Evolutionary conservation across 208 protist species (phyloP), one percentile per base, ranked within the genome.

Genomic region (Leishmania martiniquensis): DNA sequence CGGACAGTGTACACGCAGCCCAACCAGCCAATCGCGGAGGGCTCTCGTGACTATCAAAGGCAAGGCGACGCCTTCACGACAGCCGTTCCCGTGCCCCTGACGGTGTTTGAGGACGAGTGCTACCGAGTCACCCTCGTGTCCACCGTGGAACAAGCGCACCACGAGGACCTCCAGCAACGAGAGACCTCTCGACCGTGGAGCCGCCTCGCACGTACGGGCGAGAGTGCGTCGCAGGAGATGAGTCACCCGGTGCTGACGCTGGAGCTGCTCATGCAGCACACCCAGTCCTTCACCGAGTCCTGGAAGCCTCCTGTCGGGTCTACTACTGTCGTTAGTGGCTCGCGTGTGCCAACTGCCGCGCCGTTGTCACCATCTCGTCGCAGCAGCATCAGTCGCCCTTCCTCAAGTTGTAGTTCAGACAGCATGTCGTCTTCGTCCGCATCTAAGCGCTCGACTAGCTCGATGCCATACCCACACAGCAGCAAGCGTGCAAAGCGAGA

Each of bases 261-360:
- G 1, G 82, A 76, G 57, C 52, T 86, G 47, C 69, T 86, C 32
- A 82, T 66, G 74, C 82, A 82, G 68, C 82, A 77, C 63, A 82
- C 77, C 1, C 77, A 82, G 32, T 49, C 68, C 4, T 77, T 69
- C 4, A 69, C 75, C 37, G 60, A 84, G 37, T 25, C 59, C 57
- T 76, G 80, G 75, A 44, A n/a, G 37, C 60, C 74, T 20, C 42
- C 72, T 22, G 12, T 32, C 1, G 47, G 49, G 29, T 45, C 49
- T 15, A 54, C 0, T 22, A 66, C 72, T 3, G 25, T 17, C 4
- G 45, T 49, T 22, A 49, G 55, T 22, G 25, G 39, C 13, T 69
- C 71, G 13, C 4, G 60, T 10, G 45, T 34, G 49, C 51, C 72
- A 3, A 54, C 66, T 25, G 37, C 44, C 47, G 44, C 44, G 5